A percentile compares a stretch with the other conserved stretches of the same genome.
phyloP scores from a whole-genome alignment of 495 filamentous ascomycete genomes.

The Neurospora tetrasperma region DNA sequence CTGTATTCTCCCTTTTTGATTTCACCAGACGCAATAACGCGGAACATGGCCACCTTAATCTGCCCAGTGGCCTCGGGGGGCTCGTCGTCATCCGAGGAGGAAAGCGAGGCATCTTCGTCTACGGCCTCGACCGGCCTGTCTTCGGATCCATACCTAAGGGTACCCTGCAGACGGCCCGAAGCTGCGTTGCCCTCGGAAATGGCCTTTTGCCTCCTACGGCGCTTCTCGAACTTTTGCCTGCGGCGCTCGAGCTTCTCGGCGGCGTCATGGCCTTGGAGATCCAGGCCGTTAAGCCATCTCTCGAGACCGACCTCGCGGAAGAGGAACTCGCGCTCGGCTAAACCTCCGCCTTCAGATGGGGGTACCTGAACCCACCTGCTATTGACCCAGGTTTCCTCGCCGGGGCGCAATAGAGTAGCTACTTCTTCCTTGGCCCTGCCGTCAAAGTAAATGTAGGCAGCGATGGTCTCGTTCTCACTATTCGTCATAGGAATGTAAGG shows the following conservation, averaged over 20 bases:
- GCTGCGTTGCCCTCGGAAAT: conserved; percentile 38
- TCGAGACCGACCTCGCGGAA: conserved; percentile 97
- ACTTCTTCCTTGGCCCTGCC: conserved; percentile 93
- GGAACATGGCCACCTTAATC: conserved; percentile 95
- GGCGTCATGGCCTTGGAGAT: conserved; percentile 79
- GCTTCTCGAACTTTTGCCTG: conserved; percentile 79
- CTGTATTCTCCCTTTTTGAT: conserved; percentile 97
- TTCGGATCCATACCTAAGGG: conserved; percentile 70
- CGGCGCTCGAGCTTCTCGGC: conserved; percentile 78
- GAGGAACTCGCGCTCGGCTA: conserved; percentile 93
- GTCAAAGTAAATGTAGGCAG: conserved; percentile 98
- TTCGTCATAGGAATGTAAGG: conserved; percentile 84
- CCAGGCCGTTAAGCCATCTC: conserved; percentile 88
- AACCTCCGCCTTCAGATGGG: conserved; percentile 78
- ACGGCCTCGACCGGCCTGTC: conserved; percentile 61
- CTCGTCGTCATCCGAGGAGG: conserved; percentile 80
- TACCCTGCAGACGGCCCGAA: conserved; percentile 29
- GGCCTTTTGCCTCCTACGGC: conserved; percentile 55
- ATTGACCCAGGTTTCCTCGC: conserved; percentile 98
- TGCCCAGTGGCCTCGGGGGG: conserved; percentile 90
- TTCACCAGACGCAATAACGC: conserved; percentile 90
- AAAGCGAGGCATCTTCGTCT: conserved; percentile 61
- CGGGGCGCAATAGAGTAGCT: conserved; percentile 80
- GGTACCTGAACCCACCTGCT: conserved; percentile 95
- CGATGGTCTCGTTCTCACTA: conserved; percentile 89